Percentiles rank a stretch among this genome's conserved stretches.
These are phyloP conservation scores for Saturnispora zaruensis DNA, from an alignment of 805 yeast species.

Conservation along the genomic window DNA sequence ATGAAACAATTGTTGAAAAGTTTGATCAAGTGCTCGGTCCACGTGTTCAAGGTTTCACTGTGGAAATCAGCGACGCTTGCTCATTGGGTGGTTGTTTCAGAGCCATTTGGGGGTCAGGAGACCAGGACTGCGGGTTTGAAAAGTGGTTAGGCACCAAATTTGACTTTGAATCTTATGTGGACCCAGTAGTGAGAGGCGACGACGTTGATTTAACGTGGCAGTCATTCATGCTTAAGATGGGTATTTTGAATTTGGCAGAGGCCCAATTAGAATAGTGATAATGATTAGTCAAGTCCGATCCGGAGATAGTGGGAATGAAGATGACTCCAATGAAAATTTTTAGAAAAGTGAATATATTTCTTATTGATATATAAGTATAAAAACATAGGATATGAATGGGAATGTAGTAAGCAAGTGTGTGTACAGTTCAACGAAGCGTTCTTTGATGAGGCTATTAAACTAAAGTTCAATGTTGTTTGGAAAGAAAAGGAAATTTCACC, in stretches of 20 bases:
- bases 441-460: neutral
- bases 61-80: constrained; percentile 81
- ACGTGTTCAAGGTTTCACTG: constrained; percentile 52
- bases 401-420: neutral
- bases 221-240: constrained; percentile 44
- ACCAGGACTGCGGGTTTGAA: constrained; percentile 29
- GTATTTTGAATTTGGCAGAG: constrained; percentile 42
- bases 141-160: constrained; percentile 39
- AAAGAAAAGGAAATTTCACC: neutral
- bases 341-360: neutral
- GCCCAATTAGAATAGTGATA: constrained; percentile 10
- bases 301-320: constrained; percentile 1
- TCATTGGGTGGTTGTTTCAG: constrained; percentile 87
- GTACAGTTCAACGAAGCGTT: neutral
- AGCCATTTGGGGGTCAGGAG: constrained; percentile 56
- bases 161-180: constrained; percentile 40
- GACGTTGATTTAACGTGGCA: constrained; percentile 35
- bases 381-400: neutral
- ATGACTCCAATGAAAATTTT: neutral
- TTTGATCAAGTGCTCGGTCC: constrained; percentile 69
- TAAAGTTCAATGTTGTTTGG: neutral
- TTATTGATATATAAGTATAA: neutral
- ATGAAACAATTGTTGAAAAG: constrained; percentile 54
- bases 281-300: neutral
- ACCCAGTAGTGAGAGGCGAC: constrained; percentile 25